phyloP scores from a whole-genome alignment of 768 basidiomycete species.

The Psilocybe cyanescens region DNA sequence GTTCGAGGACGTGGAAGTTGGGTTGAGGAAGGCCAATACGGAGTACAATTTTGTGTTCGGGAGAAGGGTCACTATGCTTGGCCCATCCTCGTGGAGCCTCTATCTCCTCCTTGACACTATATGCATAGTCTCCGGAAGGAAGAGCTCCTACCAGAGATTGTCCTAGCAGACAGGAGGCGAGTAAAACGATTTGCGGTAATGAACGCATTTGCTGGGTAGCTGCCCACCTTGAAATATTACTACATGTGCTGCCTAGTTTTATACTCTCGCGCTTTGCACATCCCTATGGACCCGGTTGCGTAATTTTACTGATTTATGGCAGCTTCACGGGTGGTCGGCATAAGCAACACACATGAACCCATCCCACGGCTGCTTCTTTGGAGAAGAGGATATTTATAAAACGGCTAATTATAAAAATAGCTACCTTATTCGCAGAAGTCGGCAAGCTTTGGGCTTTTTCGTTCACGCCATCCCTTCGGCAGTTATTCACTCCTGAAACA shows the following conservation, averaged over 20 bases:
- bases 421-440: neutral
- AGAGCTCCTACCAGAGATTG: conserved; percentile 21
- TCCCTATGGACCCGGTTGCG: conserved; percentile 3
- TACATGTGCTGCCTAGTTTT: neutral
- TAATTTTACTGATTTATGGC: neutral
- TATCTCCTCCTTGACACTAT: conserved; percentile 37
- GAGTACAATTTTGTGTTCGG: conserved; percentile 52
- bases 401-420: neutral
- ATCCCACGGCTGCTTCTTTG: conserved; percentile 12
- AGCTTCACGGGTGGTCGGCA: neutral
- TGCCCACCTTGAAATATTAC: neutral
- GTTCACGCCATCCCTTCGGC: neutral
- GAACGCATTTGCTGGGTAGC: conserved; percentile 16
- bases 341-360: conserved; percentile 10
- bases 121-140: conserved; percentile 25
- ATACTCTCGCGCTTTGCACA: neutral
- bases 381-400: conserved; percentile 5
- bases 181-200: conserved; percentile 15
- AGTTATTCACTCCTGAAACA: too few species aligned
- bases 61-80: conserved; percentile 44
- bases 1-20: conserved; percentile 50
- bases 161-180: conserved; percentile 19
- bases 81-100: conserved; percentile 53
- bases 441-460: neutral
- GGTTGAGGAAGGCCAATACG: conserved; percentile 61